A percentile compares a stretch with the other conserved stretches of the same genome.
phyloP scores from a whole-genome alignment of 345 rosid genomes.

The Pistacia integerrima region DNA sequence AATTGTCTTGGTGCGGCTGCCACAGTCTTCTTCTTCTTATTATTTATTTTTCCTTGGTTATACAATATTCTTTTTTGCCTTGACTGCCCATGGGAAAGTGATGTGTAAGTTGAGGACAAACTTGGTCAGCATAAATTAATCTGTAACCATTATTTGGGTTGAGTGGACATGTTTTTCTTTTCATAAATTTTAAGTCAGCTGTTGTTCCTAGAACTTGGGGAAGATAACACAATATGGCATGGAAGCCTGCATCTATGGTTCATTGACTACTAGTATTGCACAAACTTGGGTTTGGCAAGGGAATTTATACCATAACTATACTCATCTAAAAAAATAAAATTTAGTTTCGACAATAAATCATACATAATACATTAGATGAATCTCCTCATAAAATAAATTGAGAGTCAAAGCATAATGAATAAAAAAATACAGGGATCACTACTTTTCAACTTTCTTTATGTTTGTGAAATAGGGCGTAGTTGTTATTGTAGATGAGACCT shows the following conservation, averaged over 20 bases:
- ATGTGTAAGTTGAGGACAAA: slow-evolving; percentile 18
- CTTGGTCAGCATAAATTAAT: slow-evolving; percentile 3
- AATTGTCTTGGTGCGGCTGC: slow-evolving; percentile 31
- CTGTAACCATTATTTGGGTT: not conserved
- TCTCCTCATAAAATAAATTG: no score
- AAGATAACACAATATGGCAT: not conserved
- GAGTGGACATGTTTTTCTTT: not conserved
- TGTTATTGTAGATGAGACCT: no score
- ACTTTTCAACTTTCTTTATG: no score
- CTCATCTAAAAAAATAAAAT: no score
- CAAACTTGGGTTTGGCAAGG: not conserved
- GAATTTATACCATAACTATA: no score
- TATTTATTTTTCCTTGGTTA: not conserved
- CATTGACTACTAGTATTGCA: not conserved
- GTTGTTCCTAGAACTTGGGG: slow-evolving; percentile 5
- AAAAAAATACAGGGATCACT: no score
- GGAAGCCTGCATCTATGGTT: not conserved
- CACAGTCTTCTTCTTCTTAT: not conserved
- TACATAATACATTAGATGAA: no score
- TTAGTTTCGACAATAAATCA: no score
- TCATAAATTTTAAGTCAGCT: not conserved
- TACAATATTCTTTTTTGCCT: not conserved
- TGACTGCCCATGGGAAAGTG: slow-evolving; percentile 12
- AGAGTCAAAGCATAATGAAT: no score
- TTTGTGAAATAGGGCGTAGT: no score